Evolutionary conservation across 345 rosid genomes (phyloP), one percentile per base, ranked within the genome.

Genomic region (Murraya koenigii): DNA sequence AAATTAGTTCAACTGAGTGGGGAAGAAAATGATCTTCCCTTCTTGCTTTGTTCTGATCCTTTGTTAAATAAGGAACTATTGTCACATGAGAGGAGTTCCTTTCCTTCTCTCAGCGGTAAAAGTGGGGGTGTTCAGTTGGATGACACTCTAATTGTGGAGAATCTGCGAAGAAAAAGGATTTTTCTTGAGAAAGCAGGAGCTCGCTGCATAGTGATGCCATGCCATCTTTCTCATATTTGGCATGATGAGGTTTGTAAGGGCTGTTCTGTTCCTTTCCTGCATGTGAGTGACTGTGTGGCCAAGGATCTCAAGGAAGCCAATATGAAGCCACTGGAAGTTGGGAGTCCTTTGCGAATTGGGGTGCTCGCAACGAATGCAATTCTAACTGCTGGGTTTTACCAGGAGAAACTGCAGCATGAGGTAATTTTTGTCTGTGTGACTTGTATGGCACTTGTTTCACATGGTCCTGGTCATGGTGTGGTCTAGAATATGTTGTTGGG

Each of bases 1-100:
- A 94, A 89, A 80, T 77, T 92, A 15, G 89, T 87, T 19, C 78
- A 85, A 17, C 83, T 85, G 91, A 89, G 90, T 71, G 89, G 80
- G 13, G 88, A 84, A 78, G 72, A 82, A 78, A 79, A 84, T 85
- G 63, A 84, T 58, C 71, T 86, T 68, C 93, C 98, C 15, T 90
- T 89, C 10, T 85, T 91, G 74, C 87, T 91, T 75, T 90, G 92
- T 80, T 91, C 95, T 30, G 97, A 94, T 84, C 94, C 98, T 17
- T 66, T 59, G 13, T 82, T 92, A 77, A 88, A 71, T 77, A 84
- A 85, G 81, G 88, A 92, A 75, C 90, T 89, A 66, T 72, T 84
- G 66, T 77, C 72, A 19, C 83, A 88, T 20, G 90, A 89, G 77
- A 87, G 78, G 56, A 84, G 76, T 79, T 84, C 83, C 33, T 84